Conservation (phyloP, 352 stramenopile species). For the Phytopythium helicoides region DNA sequence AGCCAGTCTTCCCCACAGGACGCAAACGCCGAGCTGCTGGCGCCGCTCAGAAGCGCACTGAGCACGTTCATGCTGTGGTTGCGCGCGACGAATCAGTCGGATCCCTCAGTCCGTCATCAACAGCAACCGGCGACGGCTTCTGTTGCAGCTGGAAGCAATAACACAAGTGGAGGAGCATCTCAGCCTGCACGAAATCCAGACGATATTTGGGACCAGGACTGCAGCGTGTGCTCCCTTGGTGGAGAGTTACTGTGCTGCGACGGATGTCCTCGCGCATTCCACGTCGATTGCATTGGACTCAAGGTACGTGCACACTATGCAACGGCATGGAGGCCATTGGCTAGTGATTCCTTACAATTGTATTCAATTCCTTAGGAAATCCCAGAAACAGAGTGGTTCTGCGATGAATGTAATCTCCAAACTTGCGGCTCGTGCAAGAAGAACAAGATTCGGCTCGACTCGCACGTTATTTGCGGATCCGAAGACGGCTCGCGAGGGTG, state of each 20-base stretch:
- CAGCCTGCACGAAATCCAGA: slow-evolving; percentile 18
- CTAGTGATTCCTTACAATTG: neutral
- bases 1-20: slow-evolving; percentile 41
- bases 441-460: slow-evolving; percentile 87
- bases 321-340: no score
- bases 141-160: neutral
- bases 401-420: slow-evolving; percentile 83
- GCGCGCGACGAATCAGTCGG: slow-evolving; percentile 2
- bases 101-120: slow-evolving; percentile 8
- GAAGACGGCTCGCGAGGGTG: slow-evolving; percentile 86
- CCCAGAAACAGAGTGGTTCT: slow-evolving; percentile 87
- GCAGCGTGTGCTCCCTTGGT: slow-evolving; percentile 79
- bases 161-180: neutral
- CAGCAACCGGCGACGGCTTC: slow-evolving; percentile 4
- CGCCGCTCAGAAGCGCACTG: slow-evolving; percentile 15
- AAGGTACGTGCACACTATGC: no score
- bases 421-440: slow-evolving; percentile 81
- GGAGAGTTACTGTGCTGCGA: slow-evolving; percentile 90
- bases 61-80: neutral
- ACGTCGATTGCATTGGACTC: slow-evolving; percentile 81
- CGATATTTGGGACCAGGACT: slow-evolving; percentile 89
- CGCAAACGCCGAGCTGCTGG: neutral
- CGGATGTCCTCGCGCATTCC: slow-evolving; percentile 91
- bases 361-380: slow-evolving; percentile 20
- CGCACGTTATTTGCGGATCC: slow-evolving; percentile 88